Evolutionary conservation across 2,329 filamentous ascomycete species (phyloP), one percentile per base, ranked within the genome.

Genomic region (Exophiala sideris): DNA sequence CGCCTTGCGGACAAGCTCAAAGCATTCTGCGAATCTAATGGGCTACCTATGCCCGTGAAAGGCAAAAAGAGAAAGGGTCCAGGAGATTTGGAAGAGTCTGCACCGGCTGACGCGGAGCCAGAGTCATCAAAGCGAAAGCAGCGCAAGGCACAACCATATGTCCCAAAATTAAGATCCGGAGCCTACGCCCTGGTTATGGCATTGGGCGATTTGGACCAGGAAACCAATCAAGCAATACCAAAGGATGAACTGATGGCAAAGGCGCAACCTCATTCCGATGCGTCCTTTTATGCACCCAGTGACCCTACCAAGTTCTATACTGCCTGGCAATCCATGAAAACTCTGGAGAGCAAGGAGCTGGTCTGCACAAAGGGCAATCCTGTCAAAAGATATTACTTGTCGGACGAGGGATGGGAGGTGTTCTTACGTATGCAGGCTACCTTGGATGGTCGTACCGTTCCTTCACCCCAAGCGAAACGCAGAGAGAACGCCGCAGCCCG

Each of bases 261-360:
- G 10, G 87, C 88, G 1, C 86, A 92, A 64, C 81, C 81, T 5
- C 77, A 88, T 67, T 89, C 85, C 63, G 87, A 91, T 65, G 73
- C 85, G 1, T 91, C 87, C 0, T 91, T 90, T 63, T 86, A 80
- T 0, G 82, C 80, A 0, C 85, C 87, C 0, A 76, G 74, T 38
- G 85, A 89, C 50, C 76, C 86, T 0, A 84, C 78, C 9, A 87
- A 84, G 52, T 88, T 82, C 63, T 88, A 89, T 63, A 92, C 88
- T 0, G 89, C 89, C 0, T 94, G 88, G 88, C 87, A 82, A 64
- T 90, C 88, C 1, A 91, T 92, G 79, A 89, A 88, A 66, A 89
- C 86, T 0, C 72, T 94, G 32, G 62, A 85, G 4, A 77, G 83
- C 50, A 90, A 91, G 66, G 87, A 90, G 53, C 72, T 91, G 3